phyloP scores from a whole-genome alignment of 768 basidiomycete genomes.

The Cystobasidiopsis lactophilus region DNA sequence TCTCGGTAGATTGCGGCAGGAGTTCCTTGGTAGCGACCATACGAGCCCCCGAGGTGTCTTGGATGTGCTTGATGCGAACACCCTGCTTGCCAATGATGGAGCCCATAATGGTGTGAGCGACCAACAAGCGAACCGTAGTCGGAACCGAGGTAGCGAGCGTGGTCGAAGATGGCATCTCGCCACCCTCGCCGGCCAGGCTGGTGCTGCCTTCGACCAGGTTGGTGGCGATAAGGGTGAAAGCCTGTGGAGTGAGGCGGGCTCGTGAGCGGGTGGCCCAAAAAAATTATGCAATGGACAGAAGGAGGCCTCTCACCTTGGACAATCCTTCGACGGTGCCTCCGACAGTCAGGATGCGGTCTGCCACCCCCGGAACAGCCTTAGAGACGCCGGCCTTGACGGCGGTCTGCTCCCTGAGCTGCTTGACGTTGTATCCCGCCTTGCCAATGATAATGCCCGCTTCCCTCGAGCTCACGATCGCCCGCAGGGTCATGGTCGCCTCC shows the following conservation, averaged over 20 bases:
- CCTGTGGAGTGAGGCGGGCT: constrained; percentile 38
- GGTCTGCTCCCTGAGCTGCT: constrained; percentile 80
- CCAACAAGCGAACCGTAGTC: constrained; percentile 85
- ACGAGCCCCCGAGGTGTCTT: constrained; percentile 80
- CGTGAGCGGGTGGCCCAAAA: too few species aligned
- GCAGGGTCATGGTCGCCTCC: too few species aligned
- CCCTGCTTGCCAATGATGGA: constrained; percentile 91
- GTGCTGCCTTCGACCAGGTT: constrained; percentile 30
- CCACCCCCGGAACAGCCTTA: constrained; percentile 93
- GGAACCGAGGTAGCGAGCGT: constrained; percentile 30
- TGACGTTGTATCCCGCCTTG: constrained; percentile 90
- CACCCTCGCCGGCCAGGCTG: constrained; percentile 30
- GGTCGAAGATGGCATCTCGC: too few species aligned
- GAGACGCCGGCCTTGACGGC: constrained; percentile 97
- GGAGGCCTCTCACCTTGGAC: constrained; percentile 43
- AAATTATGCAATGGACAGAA: neutral
- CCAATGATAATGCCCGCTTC: constrained; percentile 96
- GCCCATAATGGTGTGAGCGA: constrained; percentile 98
- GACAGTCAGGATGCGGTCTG: constrained; percentile 90
- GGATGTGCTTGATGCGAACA: constrained; percentile 96
- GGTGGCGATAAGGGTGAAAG: constrained; percentile 82
- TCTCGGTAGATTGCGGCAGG: constrained; percentile 96
- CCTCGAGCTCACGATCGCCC: too few species aligned
- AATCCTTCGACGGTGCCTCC: constrained; percentile 79
- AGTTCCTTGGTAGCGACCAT: constrained; percentile 99